Base-by-base conservation (phyloP, 1,139 yeast species). In the Pichia sp. region DNA sequence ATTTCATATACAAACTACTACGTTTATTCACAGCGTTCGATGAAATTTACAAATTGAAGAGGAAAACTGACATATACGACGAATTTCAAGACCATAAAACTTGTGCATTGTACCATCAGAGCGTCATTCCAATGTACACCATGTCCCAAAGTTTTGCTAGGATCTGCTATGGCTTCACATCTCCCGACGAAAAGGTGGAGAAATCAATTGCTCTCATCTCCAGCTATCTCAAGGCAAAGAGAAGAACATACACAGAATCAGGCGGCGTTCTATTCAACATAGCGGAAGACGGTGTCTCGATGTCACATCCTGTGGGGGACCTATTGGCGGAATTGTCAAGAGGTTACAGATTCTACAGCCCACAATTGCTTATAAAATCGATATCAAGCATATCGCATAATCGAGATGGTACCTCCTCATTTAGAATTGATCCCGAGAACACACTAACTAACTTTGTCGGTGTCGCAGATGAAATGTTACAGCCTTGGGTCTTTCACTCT, bases 11-110 rank as follows among this genome's bases (percentile, higher is more conserved):
- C 8, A 61, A 61, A 50, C 31, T 64, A 1, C 47, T 65, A 2
- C 47, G 61, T 36, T 43, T 65, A 15, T 54, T 66, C 11, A 55
- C 56, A 11, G 51, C 59, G 16, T 84, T 83, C 63, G 87, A 85
- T 62, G 83, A 84, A 15, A 79, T 78, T 48, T 79, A 80, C 75
- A 73, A 77, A 26, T 68, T 85, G 42, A 72, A 68, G 52, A 75
- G 90, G 56, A 84, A 84, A 60, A 75, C 74, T 49, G 93, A 90
- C 15, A 86, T 82, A 7, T 93, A 87, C 70, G 87, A 85, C 23
- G 79, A 80, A 54, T 47, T 13, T 13, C 73, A 73, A 51, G 90
- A 85, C 63, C 71, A 74, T 44, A 70, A 72, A 46, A 78, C 77
- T 57, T 83, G 75, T 63, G 72, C 73, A n/a, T 69, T 76, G 6